Evolutionary conservation across 306 rosid genomes (phyloP).

Genomic region (Geum urbanum): DNA sequence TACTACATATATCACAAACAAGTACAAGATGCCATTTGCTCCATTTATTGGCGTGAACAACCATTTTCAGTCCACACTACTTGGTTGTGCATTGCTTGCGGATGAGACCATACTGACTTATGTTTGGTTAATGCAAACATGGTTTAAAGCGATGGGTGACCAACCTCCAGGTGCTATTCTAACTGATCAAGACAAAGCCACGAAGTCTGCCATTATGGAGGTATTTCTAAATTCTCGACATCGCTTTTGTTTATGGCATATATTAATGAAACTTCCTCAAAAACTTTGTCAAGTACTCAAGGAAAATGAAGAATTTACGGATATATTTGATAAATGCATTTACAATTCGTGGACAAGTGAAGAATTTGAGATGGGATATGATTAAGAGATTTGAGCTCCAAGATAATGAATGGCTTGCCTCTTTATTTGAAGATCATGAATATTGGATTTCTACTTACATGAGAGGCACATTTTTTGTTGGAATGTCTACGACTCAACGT

Average conservation of each 20-base stretch:
- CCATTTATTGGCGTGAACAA: neutral
- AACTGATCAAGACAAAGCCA: neutral
- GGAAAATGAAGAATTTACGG: neutral
- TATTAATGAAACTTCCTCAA: neutral
- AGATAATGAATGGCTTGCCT: neutral
- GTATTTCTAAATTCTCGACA: neutral
- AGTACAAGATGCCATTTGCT: neutral
- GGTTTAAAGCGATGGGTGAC: neutral
- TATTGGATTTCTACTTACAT: neutral
- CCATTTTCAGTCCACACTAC: neutral
- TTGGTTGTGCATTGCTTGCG: neutral
- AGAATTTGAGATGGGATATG: neutral
- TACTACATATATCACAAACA: neutral
- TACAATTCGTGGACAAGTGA: neutral
- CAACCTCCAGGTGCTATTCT: neutral
- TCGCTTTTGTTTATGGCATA: neutral
- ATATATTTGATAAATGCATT: neutral
- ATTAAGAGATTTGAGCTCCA: neutral
- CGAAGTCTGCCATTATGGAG: neutral
- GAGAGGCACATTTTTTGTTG: neutral
- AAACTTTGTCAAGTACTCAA: neutral
- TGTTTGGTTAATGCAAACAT: neutral
- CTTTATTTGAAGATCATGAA: neutral
- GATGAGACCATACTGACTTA: neutral
- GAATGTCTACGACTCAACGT: neutral